Base-by-base conservation (phyloP, 495 filamentous ascomycete genomes). In the Friedmanniomyces simplex region DNA sequence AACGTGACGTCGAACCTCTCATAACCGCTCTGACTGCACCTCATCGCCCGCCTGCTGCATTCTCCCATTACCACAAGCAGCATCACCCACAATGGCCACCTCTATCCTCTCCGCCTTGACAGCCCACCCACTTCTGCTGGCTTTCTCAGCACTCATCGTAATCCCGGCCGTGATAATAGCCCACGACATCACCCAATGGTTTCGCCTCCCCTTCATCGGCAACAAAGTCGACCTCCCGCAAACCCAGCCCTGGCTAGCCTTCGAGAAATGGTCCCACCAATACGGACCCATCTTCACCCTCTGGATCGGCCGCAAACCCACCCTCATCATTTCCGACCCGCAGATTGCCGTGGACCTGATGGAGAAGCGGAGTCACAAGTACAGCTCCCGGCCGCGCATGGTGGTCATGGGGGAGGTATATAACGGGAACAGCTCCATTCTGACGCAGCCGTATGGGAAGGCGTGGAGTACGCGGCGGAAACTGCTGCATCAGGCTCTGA, bases 281-380 rank as follows among this genome's bases (percentile, higher is more conserved):
- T 79, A 81, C 60, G 79, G 79, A 22, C 77, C 78, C 28, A 80
- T 83, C 3, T 79, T 81, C 57, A 84, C 82, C 5, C 71, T 86
- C 10, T 82, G 82, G 75, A 74, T 82, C 52, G 83, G 83, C 0
- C 74, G 80, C 5, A 74, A 75, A 20, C 79, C 81, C 1, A 85
- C 82, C 26, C 77, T 86, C 52, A 73, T 85, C 48, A 73, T 86
- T 30, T 82, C 78, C 1, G 82, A 84, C 22, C 80, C 81, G 0
- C 73, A 80, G 14, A 74, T 82, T 16, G 81, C 81, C n/a, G 77
- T 72, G 50, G 79, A 81, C 24, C 64, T 81, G 36, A 69, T 82
- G 61, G 78, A 82, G 56, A 79, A 77, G 59, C 66, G 76, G 26
- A 75, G 73, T 34, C 71, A 69, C 32, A 80, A 76, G 59, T 81